Evolutionary conservation across 768 basidiomycete species (phyloP).

Genomic region (Dacryopinax primogenitus): DNA sequence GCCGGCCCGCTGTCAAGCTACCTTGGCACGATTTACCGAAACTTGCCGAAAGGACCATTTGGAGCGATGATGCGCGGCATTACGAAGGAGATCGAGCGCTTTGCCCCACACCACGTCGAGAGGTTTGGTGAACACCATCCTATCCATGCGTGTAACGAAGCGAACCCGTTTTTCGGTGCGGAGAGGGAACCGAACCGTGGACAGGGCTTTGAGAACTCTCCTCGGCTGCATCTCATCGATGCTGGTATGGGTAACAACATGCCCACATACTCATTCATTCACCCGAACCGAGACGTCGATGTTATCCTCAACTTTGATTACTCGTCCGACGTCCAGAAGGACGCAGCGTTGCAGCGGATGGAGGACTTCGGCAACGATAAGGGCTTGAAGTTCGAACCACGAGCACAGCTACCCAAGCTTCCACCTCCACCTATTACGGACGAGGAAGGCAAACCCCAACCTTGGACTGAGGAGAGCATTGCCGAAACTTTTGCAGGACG

Average conservation of each 20-base stretch:
- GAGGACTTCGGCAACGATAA: neutral
- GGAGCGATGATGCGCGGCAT: slow-evolving; percentile 9
- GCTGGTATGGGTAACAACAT: slow-evolving; percentile 15
- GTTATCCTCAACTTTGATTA: slow-evolving; percentile 15
- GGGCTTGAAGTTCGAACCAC: slow-evolving; percentile 2
- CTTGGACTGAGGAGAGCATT: slow-evolving; percentile 14
- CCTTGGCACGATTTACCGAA: slow-evolving; percentile 16
- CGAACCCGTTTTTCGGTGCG: neutral
- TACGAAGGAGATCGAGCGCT: neutral
- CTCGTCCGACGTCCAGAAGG: slow-evolving; percentile 5
- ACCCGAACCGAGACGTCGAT: slow-evolving; percentile 13
- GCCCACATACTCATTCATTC: slow-evolving; percentile 16
- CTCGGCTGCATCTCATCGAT: slow-evolving; percentile 12
- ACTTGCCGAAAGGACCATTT: slow-evolving; percentile 15
- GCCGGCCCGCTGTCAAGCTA: slow-evolving; percentile 16
- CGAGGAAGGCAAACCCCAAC: slow-evolving; percentile 10
- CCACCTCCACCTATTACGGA: neutral
- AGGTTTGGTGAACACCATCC: slow-evolving; percentile 15
- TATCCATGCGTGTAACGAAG: slow-evolving; percentile 12
- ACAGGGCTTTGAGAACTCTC: slow-evolving; percentile 15
- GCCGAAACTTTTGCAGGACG: slow-evolving; percentile 14
- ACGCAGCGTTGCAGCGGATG: neutral
- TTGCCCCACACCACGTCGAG: neutral
- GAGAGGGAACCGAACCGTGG: neutral
- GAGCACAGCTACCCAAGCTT: neutral